A percentile compares a stretch with the other conserved stretches of the same genome.
Evolutionary conservation across 1,284 basidiomycete species (phyloP).

Genomic region (Omphalotus olearius): DNA sequence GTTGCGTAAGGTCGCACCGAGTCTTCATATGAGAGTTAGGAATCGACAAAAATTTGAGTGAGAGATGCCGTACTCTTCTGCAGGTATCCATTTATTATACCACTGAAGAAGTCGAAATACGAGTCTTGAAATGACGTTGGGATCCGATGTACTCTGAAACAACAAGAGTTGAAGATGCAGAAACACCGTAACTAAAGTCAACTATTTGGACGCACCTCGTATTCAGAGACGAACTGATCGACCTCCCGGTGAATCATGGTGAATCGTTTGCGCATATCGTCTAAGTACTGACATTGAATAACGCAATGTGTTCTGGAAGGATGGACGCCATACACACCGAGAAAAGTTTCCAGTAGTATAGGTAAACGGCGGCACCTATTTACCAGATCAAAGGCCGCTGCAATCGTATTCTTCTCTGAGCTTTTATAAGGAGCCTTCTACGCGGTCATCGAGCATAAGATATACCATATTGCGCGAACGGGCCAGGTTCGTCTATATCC

Average conservation of each 20-base stretch:
- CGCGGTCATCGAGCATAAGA: background rate
- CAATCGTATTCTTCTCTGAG: constrained; percentile 46
- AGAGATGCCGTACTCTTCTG: constrained; percentile 40
- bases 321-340: constrained; percentile 41
- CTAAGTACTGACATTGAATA: constrained; percentile 28
- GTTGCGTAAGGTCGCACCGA: constrained; percentile 54
- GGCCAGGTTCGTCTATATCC: constrained; percentile 34
- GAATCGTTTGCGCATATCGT: constrained; percentile 58
- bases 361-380: constrained; percentile 55
- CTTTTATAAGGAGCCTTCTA: background rate
- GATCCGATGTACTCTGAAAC: constrained; percentile 41
- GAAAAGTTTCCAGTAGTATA: constrained; percentile 60
- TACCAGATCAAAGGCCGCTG: constrained; percentile 50
- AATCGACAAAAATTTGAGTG: background rate
- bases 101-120: constrained; percentile 57
- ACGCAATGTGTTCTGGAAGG: constrained; percentile 5
- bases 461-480: constrained; percentile 2
- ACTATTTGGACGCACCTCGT: constrained; percentile 44
- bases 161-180: constrained; percentile 1
- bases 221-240: constrained; percentile 48
- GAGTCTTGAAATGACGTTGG: constrained; percentile 45
- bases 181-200: background rate
- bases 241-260: constrained; percentile 60
- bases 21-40: constrained; percentile 31
- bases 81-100: constrained; percentile 64